Conservation (phyloP, 2,329 filamentous ascomycete genomes). For the Aphanocladium album region DNA sequence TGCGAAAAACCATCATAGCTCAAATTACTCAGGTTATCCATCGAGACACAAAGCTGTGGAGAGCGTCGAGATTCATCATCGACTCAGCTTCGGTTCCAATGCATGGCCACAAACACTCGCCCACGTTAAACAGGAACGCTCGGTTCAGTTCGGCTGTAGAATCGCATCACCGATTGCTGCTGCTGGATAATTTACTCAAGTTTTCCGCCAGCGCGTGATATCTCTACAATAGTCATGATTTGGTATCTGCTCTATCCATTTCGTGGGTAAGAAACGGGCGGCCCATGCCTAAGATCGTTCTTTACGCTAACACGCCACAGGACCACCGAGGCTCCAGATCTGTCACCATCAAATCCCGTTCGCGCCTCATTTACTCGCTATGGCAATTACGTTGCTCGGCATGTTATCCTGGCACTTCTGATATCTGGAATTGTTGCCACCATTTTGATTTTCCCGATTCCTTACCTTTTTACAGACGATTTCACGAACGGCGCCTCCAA, state of each 20-base stretch:
- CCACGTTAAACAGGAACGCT: not conserved
- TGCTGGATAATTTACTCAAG: not conserved
- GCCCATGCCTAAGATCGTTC: constrained; percentile 6
- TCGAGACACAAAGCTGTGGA: not conserved
- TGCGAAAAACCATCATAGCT: not conserved
- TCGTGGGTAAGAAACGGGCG: constrained; percentile 57
- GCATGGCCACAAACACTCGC: not conserved
- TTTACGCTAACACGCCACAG: constrained; percentile 34
- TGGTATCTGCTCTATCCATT: constrained; percentile 75
- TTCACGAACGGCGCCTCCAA: constrained; percentile 66
- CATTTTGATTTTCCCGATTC: constrained; percentile 66
- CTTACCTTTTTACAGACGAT: constrained; percentile 69
- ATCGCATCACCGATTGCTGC: not conserved
- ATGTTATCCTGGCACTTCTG: constrained; percentile 70
- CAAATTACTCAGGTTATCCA: not conserved
- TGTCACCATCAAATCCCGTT: constrained; percentile 60
- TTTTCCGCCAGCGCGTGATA: not conserved
- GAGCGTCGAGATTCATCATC: not conserved
- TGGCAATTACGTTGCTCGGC: constrained; percentile 63
- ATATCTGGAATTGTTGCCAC: constrained; percentile 68
- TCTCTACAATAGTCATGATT: constrained; percentile 46
- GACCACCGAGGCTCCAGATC: constrained; percentile 67
- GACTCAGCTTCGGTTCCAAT: not conserved
- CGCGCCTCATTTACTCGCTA: constrained; percentile 62
- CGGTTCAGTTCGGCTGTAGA: not conserved